Percentiles rank a stretch among this genome's conserved stretches.
Evolutionary conservation across 169 alveolate genomes (phyloP).

Genomic region (Cryptosporidium sp.): DNA sequence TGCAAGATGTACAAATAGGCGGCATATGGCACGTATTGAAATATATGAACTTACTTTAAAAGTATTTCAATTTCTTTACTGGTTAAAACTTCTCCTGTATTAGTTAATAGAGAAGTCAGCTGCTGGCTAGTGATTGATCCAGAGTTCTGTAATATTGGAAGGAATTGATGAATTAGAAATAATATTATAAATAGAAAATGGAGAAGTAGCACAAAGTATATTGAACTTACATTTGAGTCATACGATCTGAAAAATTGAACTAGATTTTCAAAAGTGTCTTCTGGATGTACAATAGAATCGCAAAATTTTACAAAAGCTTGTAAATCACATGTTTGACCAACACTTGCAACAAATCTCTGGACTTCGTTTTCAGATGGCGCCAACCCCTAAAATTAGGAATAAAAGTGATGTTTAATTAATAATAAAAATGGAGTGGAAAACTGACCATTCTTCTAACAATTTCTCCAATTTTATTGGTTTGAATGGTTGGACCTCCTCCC

Average conservation of each 20-base stretch:
- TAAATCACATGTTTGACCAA: slow-evolving; percentile 63
- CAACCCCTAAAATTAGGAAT: slow-evolving; percentile 11
- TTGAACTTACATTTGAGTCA: slow-evolving; percentile 58
- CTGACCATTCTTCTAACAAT: slow-evolving; percentile 72
- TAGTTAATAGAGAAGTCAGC: slow-evolving; percentile 49
- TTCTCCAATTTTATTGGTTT: slow-evolving; percentile 59
- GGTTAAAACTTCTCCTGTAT: slow-evolving; percentile 55
- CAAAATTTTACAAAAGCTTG: slow-evolving; percentile 33
- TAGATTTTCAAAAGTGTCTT: slow-evolving; percentile 60
- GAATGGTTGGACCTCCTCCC: slow-evolving; percentile 68
- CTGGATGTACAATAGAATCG: slow-evolving; percentile 65
- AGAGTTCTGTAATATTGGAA: slow-evolving; percentile 14
- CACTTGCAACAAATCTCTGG: slow-evolving; percentile 12
- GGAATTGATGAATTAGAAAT: neutral
- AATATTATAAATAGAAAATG: too few species aligned
- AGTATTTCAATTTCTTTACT: slow-evolving; percentile 64
- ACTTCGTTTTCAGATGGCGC: slow-evolving; percentile 68
- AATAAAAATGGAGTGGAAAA: neutral
- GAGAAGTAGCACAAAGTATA: too few species aligned
- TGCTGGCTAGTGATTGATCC: slow-evolving; percentile 50
- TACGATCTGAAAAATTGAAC: slow-evolving; percentile 55
- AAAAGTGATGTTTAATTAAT: neutral
- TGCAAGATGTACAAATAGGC: neutral
- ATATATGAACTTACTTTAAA: slow-evolving; percentile 22
- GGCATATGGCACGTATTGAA: neutral